Percentiles rank a stretch among this genome's conserved stretches.
Evolutionary conservation across 768 basidiomycete species (phyloP).

Genomic region (Infundibulicybe gibba): DNA sequence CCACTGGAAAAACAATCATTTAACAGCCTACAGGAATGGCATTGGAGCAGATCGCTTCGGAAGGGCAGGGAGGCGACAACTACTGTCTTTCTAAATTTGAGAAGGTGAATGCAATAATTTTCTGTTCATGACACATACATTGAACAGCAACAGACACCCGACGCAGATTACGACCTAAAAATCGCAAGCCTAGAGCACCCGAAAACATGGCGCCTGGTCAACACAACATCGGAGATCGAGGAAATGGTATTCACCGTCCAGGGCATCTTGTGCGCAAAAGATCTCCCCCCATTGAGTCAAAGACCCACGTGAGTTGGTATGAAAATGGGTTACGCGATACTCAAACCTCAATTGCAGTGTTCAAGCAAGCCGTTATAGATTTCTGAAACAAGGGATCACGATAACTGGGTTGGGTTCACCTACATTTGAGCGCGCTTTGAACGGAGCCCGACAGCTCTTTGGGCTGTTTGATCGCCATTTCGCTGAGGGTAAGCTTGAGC

Average conservation of each 20-base stretch:
- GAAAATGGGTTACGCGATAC: not conserved
- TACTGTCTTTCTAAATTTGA: too few relatives aligned
- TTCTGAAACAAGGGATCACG: not conserved
- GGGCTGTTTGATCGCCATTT: not conserved
- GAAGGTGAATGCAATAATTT: too few relatives aligned
- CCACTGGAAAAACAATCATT: too few relatives aligned
- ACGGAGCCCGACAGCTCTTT: not conserved
- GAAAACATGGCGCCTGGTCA: not conserved
- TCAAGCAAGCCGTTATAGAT: not conserved
- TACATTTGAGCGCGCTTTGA: not conserved
- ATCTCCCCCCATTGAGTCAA: not conserved
- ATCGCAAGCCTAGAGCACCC: not conserved
- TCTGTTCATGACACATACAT: too few relatives aligned
- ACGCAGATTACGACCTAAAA: too few relatives aligned
- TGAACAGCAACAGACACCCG: too few relatives aligned
- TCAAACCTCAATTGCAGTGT: not conserved
- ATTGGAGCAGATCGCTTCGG: too few relatives aligned
- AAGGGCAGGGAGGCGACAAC: too few relatives aligned
- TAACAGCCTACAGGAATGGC: too few relatives aligned
- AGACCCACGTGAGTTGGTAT: not conserved
- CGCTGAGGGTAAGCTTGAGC: not conserved
- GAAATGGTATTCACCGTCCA: not conserved
- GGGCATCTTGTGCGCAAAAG: not conserved
- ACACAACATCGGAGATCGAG: not conserved
- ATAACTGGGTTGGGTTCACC: not conserved